Conservation (phyloP, 495 filamentous ascomycete species). For the Lasiosphaeria ovina region DNA sequence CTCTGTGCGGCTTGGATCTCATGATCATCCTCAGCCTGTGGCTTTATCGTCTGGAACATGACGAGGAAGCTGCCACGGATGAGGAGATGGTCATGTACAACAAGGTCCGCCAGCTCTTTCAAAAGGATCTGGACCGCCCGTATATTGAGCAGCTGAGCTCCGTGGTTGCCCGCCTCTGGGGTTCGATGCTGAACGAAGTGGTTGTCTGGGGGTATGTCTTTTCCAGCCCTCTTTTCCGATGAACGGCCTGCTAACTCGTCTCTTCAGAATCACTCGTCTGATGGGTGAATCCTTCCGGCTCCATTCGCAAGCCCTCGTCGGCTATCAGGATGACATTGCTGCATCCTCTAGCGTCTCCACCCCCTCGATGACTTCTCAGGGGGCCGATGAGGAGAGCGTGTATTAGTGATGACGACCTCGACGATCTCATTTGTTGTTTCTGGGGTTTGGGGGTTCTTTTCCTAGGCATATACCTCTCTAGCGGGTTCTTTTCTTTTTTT, state of each 20-base stretch:
- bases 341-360: constrained; percentile 57
- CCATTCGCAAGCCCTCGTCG: constrained; percentile 87
- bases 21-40: constrained; percentile 99
- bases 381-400: constrained; percentile 59
- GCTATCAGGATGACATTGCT: constrained; percentile 80
- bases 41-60: constrained; percentile 98
- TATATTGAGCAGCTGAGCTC: constrained; percentile 76
- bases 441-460: constrained; percentile 33
- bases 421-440: constrained; percentile 47
- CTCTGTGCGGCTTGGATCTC: constrained; percentile 91
- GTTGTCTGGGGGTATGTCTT: constrained; percentile 87
- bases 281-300: constrained; percentile 99
- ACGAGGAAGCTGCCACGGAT: constrained; percentile 88
- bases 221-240: constrained; percentile 14
- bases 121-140: constrained; percentile 77
- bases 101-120: constrained; percentile 88
- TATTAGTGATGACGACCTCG: constrained; percentile 49
- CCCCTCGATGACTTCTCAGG: constrained; percentile 61
- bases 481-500: constrained; percentile 24
- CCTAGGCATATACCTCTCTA: constrained; percentile 51
- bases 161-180: constrained; percentile 92
- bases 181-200: constrained; percentile 96
- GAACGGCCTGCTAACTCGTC: constrained; percentile 44
- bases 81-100: constrained; percentile 94
- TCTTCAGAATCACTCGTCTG: constrained; percentile 82